Conservation (phyloP, 352 stramenopile species). For the Pseudoperonospora humuli region DNA sequence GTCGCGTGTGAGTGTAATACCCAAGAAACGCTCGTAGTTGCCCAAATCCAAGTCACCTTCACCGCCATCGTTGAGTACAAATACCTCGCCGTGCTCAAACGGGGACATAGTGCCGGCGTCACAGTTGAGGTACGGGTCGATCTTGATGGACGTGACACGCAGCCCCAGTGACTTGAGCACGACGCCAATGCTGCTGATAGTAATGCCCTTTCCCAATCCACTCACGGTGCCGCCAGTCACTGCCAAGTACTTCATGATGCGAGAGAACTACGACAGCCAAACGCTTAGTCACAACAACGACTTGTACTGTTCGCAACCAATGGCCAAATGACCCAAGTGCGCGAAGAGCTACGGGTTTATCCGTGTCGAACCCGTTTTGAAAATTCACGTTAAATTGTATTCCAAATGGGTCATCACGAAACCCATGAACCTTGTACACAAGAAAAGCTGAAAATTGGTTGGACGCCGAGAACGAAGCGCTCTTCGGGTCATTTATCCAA, state of each 20-base stretch:
- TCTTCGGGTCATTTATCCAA: too few relatives aligned
- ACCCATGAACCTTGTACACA: conserved; percentile 5
- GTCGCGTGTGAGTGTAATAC: conserved; percentile 92
- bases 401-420: conserved; percentile 5
- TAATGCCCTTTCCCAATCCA: conserved; percentile 99
- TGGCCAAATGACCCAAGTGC: conserved; percentile 15
- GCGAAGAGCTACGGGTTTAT: conserved; percentile 20
- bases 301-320: too few relatives aligned
- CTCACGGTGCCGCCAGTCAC: conserved; percentile 97
- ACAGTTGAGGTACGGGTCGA: conserved; percentile 99
- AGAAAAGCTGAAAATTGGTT: conserved; percentile 18
- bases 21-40: conserved; percentile 99
- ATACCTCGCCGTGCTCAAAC: conserved; percentile 95
- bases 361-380: not conserved
- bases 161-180: conserved; percentile 95
- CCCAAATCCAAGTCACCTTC: conserved; percentile 96
- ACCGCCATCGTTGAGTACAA: conserved; percentile 96
- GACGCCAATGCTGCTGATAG: conserved; percentile 96
- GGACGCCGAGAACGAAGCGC: too few relatives aligned
- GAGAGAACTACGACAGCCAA: conserved; percentile 7
- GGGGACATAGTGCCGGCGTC: conserved; percentile 97
- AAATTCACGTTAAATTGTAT: conserved; percentile 7
- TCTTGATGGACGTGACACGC: conserved; percentile 97
- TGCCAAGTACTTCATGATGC: conserved; percentile 95
- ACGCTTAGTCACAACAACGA: too few relatives aligned